Evolutionary conservation across 805 yeast species (phyloP), one percentile per base, ranked within the genome.

Genomic region (Candida insectorum): DNA sequence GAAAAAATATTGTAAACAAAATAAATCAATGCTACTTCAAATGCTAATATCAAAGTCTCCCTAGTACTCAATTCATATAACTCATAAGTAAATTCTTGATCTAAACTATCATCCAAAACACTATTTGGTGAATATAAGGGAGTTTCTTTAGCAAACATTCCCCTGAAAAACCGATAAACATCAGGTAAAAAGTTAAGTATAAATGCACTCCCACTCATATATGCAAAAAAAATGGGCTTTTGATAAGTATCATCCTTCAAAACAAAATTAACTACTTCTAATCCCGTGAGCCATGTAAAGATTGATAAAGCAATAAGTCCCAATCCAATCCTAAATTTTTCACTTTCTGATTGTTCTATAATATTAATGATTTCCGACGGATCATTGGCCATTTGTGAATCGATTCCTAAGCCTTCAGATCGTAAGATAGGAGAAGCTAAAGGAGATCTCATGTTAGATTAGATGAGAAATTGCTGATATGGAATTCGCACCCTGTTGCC

Each of bases 141-240:
- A 8, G 26, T 24, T 24, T 9, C 8, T 17, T 26, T 15, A 11
- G n/a, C n/a, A 21, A 22, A 19, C 21, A 32, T 17, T 7, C 6
- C 4, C 13, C 19, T 20, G 5, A 14, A 7, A 7, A 14, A 7
- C 10, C 10, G 17, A 6, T 6, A 25, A 4, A 54, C 11, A 26
- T 67, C 69, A 3, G 74, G 75, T 4, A 69, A 15, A 3, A 72
- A 65, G 41, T 73, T 71, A n/a, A 73, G 40, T 24, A 51, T 40
- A 36, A 73, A 75, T 29, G 71, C 67, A 2, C 67, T 50, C 1
- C 79, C 79, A n/a, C 72, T 66, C 23, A 71, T 43, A 25, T 67
- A 62, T 0, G 77, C 60, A 30, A 72, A 58, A 41, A 75, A 54
- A 23, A 66, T 50, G 4, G 81, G 80, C 38, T 73, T 76, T 22